These are phyloP conservation scores for Actinidia chinensis DNA, from an alignment of 179 eudicot genomes.

Conservation along the genomic window DNA sequence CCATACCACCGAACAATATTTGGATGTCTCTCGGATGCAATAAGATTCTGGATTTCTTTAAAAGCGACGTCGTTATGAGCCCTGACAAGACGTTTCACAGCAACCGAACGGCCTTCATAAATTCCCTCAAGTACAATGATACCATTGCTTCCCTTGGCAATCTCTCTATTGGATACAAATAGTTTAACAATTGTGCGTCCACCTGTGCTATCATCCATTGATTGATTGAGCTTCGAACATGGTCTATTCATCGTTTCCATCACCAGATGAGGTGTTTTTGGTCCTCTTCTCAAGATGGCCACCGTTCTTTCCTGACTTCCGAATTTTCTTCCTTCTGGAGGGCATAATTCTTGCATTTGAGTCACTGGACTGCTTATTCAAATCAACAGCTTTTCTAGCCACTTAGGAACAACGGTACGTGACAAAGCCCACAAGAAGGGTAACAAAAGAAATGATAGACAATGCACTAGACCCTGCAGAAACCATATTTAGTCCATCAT, in stretches of 20 bases:
- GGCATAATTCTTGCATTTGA: conserved; percentile 31
- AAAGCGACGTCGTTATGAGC: conserved; percentile 81
- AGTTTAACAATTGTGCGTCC: conserved; percentile 71
- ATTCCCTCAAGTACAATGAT: conserved; percentile 87
- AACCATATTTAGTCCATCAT: conserved; percentile 24
- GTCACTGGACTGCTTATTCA: conserved; percentile 27
- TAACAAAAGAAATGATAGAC: conserved; percentile 33
- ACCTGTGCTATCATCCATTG: conserved; percentile 33
- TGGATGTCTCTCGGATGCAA: conserved; percentile 81
- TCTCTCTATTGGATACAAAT: conserved; percentile 60
- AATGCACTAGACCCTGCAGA: conserved; percentile 29
- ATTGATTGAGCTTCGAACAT: conserved; percentile 50
- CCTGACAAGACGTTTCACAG: conserved; percentile 88
- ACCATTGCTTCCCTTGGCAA: conserved; percentile 96
- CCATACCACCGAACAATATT: conserved; percentile 89
- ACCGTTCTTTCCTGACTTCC: conserved; percentile 57
- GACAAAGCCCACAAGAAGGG: conserved; percentile 33
- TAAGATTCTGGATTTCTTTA: conserved; percentile 85
- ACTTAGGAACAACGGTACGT: conserved; percentile 22
- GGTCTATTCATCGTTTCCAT: conserved; percentile 32
- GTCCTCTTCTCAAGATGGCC: conserved; percentile 33
- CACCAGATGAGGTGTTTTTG: conserved; percentile 15
- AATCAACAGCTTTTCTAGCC: conserved; percentile 22
- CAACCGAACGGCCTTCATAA: conserved; percentile 86
- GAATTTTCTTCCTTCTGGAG: conserved; percentile 60